Percentiles rank a stretch among this genome's conserved stretches.
Conservation (phyloP, 176 grass and related monocot species). For the Raddia distichophylla region DNA sequence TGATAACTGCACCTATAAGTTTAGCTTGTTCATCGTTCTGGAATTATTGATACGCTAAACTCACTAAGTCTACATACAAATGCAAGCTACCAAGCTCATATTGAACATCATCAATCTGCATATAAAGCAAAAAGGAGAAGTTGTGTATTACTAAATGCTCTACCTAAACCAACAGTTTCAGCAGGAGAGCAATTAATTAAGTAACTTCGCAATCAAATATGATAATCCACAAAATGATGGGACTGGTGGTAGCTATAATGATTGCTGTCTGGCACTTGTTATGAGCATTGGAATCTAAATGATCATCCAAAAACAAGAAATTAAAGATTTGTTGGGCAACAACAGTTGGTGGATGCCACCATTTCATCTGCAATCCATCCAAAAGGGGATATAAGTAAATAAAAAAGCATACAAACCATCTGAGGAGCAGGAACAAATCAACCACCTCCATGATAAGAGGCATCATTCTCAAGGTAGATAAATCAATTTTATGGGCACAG, state of each 20-base stretch:
- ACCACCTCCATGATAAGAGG: conserved; percentile 36
- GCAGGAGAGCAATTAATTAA: neutral
- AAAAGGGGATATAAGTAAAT: conserved; percentile 31
- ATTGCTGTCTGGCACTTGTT: conserved; percentile 45
- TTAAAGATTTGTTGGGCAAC: conserved; percentile 20
- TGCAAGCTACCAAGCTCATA: neutral
- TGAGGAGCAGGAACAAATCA: conserved; percentile 43
- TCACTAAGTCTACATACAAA: neutral
- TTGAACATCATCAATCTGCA: neutral
- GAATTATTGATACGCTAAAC: conserved; percentile 5
- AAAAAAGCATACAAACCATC: conserved; percentile 37
- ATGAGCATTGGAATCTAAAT: conserved; percentile 47
- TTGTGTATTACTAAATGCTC: neutral
- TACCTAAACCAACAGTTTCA: neutral
- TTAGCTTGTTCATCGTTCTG: neutral
- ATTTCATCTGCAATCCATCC: conserved; percentile 41
- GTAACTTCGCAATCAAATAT: neutral
- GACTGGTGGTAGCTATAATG: conserved; percentile 31
- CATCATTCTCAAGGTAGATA: conserved; percentile 9
- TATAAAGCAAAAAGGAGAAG: neutral
- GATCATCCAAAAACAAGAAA: conserved; percentile 16
- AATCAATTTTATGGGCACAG: neutral
- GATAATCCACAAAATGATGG: conserved; percentile 33
- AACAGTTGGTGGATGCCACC: conserved; percentile 42
- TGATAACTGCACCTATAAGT: neutral